Evolutionary conservation across 2,329 filamentous ascomycete genomes (phyloP), one percentile per base, ranked within the genome.

Genomic region (Endothia cerciana): DNA sequence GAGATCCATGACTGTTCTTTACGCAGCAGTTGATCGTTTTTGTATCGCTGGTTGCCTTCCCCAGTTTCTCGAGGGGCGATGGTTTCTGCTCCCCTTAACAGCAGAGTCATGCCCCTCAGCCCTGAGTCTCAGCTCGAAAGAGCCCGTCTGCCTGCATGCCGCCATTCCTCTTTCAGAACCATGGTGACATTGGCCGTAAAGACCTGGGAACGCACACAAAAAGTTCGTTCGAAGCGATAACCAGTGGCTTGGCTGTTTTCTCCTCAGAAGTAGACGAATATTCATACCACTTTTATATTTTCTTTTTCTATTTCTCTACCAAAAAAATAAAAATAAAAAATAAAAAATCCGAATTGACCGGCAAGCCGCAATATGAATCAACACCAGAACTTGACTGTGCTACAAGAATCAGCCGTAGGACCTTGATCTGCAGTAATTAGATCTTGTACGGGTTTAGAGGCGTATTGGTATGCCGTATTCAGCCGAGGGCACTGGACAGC

Each of bases 401-500:
- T n/a, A n/a, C n/a, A n/a, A n/a, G n/a, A n/a, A n/a, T n/a, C n/a
- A n/a, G n/a, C n/a, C n/a, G n/a, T n/a, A n/a, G n/a, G n/a, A n/a
- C n/a, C n/a, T n/a, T n/a, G n/a, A n/a, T n/a, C n/a, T n/a, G 84
- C 19, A 89, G 85, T 59, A 36, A 36, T 36, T 36, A 36, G 33
- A 87, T 91, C 72, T n/a, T n/a, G n/a, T n/a, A n/a, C n/a, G n/a
- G n/a, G n/a, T n/a, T n/a, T n/a, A n/a, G n/a, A n/a, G n/a, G n/a
- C n/a, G n/a, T n/a, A n/a, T n/a, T n/a, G n/a, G n/a, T n/a, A n/a
- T n/a, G 86, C 83, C 0, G 87, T 85, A 1, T 87, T 87, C 65
- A 85, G 89, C 73, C 84, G 89, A 41, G 78, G 83, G 25, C 76
- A 83, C 0, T 83, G 86, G 69, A 83, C 86, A 22, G 83, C 90